These are phyloP conservation scores for Alloascoidea africana DNA, from an alignment of 805 yeast species.

Conservation along the genomic window DNA sequence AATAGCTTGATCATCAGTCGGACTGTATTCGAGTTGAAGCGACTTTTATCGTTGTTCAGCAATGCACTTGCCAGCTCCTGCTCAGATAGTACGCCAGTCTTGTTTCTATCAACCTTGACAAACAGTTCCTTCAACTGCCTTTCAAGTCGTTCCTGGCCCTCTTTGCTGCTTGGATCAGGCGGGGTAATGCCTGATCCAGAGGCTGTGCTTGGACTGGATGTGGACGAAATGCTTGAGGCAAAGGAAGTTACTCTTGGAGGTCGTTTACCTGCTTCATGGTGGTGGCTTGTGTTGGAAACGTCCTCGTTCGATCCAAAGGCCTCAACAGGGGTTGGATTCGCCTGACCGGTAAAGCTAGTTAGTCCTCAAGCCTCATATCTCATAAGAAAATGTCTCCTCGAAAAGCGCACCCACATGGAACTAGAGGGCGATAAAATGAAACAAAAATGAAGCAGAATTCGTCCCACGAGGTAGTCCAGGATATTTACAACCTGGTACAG, in stretches of 20 bases:
- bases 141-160: slow-evolving; percentile 19
- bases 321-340: slow-evolving; percentile 14
- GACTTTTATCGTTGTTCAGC: slow-evolving; percentile 32
- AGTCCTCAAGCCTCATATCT: neutral
- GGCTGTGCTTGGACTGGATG: slow-evolving; percentile 2
- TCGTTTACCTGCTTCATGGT: neutral
- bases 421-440: no score
- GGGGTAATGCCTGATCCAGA: slow-evolving; percentile 7
- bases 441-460: no score
- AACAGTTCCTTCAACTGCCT: slow-evolving; percentile 31
- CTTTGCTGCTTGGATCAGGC: slow-evolving; percentile 1
- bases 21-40: slow-evolving; percentile 30
- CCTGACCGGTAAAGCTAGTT: slow-evolving; percentile 12
- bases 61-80: slow-evolving; percentile 30
- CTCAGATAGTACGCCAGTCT: slow-evolving; percentile 29
- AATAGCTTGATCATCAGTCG: slow-evolving; percentile 33
- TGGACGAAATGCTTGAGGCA: neutral
- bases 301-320: slow-evolving; percentile 12
- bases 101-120: slow-evolving; percentile 30
- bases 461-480: no score
- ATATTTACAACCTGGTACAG: no score
- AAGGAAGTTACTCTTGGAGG: neutral
- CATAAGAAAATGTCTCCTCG: neutral
- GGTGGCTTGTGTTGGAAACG: neutral
- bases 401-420: no score